Conservation (phyloP, 2,329 filamentous ascomycete genomes). For the Diplodia intermedia region DNA sequence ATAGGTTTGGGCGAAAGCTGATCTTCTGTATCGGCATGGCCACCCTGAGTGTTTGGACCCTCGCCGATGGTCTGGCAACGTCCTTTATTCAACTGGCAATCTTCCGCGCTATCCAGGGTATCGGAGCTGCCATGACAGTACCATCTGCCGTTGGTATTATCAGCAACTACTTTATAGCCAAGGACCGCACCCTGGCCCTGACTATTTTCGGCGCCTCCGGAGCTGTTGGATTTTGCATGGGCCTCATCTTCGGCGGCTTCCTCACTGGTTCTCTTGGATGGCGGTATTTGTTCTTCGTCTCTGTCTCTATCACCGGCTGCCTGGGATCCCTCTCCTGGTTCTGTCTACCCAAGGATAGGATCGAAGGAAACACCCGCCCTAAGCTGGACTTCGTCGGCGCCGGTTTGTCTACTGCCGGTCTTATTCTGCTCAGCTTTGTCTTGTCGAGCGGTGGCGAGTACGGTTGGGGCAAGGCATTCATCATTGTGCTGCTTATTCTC, state of each 20-base stretch:
- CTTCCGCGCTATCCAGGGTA: constrained; percentile 56
- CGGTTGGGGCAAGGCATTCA: constrained; percentile 55
- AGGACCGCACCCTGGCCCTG: constrained; percentile 49
- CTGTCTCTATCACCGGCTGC: constrained; percentile 25
- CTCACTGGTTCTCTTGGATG: constrained; percentile 31
- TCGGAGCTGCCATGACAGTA: constrained; percentile 56
- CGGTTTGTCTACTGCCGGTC: constrained; percentile 51
- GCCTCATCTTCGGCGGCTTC: constrained; percentile 34
- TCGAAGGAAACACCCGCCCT: constrained; percentile 43
- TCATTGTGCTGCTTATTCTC: constrained; percentile 52
- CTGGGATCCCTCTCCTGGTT: constrained; percentile 42
- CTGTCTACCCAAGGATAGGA: constrained; percentile 49
- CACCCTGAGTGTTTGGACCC: constrained; percentile 44
- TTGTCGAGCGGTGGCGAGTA: constrained; percentile 56
- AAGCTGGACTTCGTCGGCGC: constrained; percentile 54
- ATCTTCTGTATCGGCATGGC: constrained; percentile 50
- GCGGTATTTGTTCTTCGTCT: constrained; percentile 34
- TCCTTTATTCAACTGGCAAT: constrained; percentile 53
- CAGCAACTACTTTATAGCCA: constrained; percentile 47
- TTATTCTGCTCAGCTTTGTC: constrained; percentile 55
- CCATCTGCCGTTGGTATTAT: constrained; percentile 58
- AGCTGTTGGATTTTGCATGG: constrained; percentile 49
- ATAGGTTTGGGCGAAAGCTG: constrained; percentile 49
- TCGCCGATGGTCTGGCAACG: constrained; percentile 55
- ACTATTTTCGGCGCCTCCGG: constrained; percentile 51